Percentiles rank a stretch among this genome's conserved stretches.
Conservation (phyloP, 1,284 basidiomycete genomes). For the Sanghuangporus sanghuang region DNA sequence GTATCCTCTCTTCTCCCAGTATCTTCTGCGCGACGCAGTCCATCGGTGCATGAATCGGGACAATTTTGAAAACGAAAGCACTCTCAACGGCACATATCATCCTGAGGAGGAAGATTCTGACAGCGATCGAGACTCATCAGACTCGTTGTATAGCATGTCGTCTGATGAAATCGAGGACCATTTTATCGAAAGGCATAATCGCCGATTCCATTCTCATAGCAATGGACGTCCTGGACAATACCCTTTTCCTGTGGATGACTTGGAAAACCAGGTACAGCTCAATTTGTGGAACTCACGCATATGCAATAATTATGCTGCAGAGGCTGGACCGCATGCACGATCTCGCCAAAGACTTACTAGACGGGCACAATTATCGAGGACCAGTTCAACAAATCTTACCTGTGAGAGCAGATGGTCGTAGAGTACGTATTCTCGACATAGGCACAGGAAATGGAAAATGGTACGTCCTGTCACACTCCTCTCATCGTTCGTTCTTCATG, state of each 20-base stretch:
- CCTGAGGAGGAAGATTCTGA: conserved; percentile 27
- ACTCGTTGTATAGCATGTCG: conserved; percentile 35
- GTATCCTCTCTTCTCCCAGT: not conserved
- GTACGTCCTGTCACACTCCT: conserved; percentile 30
- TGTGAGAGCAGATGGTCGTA: conserved; percentile 28
- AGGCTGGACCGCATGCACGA: conserved; percentile 31
- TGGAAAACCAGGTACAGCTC: conserved; percentile 49
- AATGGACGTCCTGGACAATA: conserved; percentile 40
- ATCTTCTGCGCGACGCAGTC: not conserved
- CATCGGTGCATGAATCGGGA: not conserved
- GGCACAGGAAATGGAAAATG: conserved; percentile 69
- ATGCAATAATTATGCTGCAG: not conserved
- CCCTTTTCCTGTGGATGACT: conserved; percentile 60
- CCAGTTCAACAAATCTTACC: conserved; percentile 49
- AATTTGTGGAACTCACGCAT: conserved; percentile 20
- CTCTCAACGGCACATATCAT: not conserved
- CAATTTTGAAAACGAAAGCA: not conserved
- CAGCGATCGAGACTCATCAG: conserved; percentile 37
- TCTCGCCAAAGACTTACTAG: conserved; percentile 37
- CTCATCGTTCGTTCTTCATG: not conserved
- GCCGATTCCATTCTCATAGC: conserved; percentile 63
- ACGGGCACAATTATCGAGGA: conserved; percentile 50
- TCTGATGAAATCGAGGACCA: conserved; percentile 49
- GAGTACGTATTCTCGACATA: conserved; percentile 55
- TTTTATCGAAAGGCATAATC: conserved; percentile 48